Base-by-base conservation (phyloP, 495 filamentous ascomycete species). In the Barbatosphaeria neglecta region DNA sequence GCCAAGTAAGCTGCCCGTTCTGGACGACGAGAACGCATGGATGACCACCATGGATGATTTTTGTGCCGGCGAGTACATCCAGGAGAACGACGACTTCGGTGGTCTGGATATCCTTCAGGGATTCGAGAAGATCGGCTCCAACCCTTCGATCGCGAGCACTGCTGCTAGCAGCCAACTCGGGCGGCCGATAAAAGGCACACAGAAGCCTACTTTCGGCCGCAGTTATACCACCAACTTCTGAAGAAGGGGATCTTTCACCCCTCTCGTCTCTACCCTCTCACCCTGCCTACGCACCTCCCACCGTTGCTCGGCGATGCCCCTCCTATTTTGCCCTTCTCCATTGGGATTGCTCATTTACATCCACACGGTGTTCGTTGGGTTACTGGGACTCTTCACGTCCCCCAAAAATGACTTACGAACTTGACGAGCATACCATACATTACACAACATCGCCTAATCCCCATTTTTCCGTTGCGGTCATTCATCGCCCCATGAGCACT, bases 91-190 rank as follows among this genome's bases (percentile, higher is more conserved):
- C 42, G 84, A 86, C 43, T 74, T 80, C 18, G 70, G 78, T 25
- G 84, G 82, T 1, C 73, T 93, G 39, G 89, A 95, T 63, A 81
- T 97, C 46, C 73, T 90, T 44, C 84, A 88, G 59, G 88, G 87
- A 6, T 95, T 95, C 55, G 82, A 87, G 61, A 88, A 87, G 63
- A 95, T 95, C 62, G 87, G 87, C 46, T 79, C 64, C 41, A 68
- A 46, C 51, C 63, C 45, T 19, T 37, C 44, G 5, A n/a, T n/a
- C 31, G 31, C 31, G 4, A 9, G 4, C 24, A 9, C 24, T 9
- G 9, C 24, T 25, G 9, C 24, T 6, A 35, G 31, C 11, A 35
- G 31, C 47, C 47, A 53, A 8, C 56, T 46, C 35, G 61, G 51
- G 17, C 51, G 31, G 33, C 55, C 45, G 38, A 52, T 49, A 46